Evolutionary conservation across 2,329 filamentous ascomycete genomes (phyloP).

Genomic region (Talaromyces marneffei): DNA sequence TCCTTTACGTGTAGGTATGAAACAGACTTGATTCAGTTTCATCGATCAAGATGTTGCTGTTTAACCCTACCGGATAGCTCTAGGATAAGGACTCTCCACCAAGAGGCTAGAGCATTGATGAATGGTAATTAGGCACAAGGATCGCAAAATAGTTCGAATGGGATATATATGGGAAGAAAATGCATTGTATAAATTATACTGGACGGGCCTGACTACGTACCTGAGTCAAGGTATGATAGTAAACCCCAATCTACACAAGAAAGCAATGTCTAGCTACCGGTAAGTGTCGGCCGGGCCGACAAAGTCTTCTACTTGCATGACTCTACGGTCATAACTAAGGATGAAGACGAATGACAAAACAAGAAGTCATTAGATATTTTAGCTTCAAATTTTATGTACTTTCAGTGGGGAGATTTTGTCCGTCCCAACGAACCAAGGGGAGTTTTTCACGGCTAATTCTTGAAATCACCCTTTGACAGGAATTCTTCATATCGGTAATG

Average conservation of each 20-base stretch:
- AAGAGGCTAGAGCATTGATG: neutral
- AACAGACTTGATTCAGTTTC: neutral
- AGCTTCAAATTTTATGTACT: neutral
- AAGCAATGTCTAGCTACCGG: neutral
- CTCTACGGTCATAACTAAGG: neutral
- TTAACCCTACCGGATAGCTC: neutral
- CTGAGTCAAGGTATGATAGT: neutral
- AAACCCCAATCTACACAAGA: neutral
- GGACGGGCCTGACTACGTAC: too few species aligned
- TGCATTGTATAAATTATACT: neutral
- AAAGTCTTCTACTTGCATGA: neutral
- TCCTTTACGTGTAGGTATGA: neutral
- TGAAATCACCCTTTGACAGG: constrained; percentile 13
- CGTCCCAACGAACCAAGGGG: neutral
- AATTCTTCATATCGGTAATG: constrained; percentile 8
- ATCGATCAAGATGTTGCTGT: neutral
- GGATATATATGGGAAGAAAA: neutral
- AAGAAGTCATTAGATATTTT: neutral
- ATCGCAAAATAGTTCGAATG: neutral
- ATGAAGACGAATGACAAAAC: neutral
- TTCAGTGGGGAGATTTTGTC: neutral
- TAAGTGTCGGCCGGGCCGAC: neutral
- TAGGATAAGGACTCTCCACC: neutral
- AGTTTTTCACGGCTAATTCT: neutral
- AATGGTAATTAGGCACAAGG: neutral